These are phyloP conservation scores for Penicillium turbatum DNA, from an alignment of 495 filamentous ascomycete genomes.

Conservation along the genomic window DNA sequence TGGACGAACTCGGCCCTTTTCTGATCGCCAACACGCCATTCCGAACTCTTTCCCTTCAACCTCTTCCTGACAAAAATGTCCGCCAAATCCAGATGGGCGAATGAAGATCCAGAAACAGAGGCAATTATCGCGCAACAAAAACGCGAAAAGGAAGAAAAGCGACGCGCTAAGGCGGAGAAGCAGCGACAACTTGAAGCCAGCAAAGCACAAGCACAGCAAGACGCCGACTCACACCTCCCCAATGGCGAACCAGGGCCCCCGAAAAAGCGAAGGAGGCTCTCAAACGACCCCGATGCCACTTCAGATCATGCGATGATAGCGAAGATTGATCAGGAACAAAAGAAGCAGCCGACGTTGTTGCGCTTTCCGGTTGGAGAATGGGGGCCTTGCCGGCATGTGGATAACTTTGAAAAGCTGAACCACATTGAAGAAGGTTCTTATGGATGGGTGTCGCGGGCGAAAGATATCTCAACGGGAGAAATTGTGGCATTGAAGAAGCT, in stretches of 20 bases:
- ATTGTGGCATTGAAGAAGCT: constrained; percentile 92
- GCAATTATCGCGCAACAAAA: constrained; percentile 68
- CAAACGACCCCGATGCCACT: constrained; percentile 35
- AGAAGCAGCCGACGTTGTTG: constrained; percentile 48
- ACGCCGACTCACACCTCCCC: constrained; percentile 11
- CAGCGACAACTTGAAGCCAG: constrained; percentile 64
- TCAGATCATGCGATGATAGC: constrained; percentile 29
- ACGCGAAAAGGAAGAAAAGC: constrained; percentile 86
- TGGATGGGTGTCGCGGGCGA: constrained; percentile 86
- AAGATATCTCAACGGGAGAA: constrained; percentile 72
- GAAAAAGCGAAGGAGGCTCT: constrained; percentile 45
- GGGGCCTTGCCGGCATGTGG: constrained; percentile 72
- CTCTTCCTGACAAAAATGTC: constrained; percentile 48
- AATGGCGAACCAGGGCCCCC: constrained; percentile 32
- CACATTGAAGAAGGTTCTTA: constrained; percentile 97
- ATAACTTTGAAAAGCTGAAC: constrained; percentile 88
- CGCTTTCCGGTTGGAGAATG: constrained; percentile 68
- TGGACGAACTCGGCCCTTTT: constrained; percentile 27
- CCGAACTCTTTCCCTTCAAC: constrained; percentile 1
- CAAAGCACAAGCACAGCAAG: constrained; percentile 28
- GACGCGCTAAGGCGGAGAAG: constrained; percentile 78
- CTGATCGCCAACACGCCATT: constrained; percentile 34
- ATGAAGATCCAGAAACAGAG: constrained; percentile 65
- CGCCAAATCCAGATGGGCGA: constrained; percentile 80
- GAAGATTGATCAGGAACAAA: constrained; percentile 21